Conservation (phyloP, 805 yeast species). For the Saccharomycopsis sp. region DNA sequence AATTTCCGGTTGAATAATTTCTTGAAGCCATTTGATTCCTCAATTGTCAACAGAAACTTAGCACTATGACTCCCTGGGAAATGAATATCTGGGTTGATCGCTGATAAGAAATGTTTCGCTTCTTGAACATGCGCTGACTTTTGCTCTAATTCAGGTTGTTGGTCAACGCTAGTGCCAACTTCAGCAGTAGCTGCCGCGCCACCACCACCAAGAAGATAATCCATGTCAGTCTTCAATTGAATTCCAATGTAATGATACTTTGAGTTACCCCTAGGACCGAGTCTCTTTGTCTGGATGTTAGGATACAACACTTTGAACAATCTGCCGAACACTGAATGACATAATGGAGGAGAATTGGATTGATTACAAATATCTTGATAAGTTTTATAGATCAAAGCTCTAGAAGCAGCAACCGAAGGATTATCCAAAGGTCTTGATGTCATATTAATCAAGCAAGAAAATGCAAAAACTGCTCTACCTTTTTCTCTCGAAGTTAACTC, state of each 20-base stretch:
- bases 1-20: not conserved
- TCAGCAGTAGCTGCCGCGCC: not conserved
- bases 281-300: slow-evolving; percentile 59
- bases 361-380: slow-evolving; percentile 36
- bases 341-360: slow-evolving; percentile 39
- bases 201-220: not conserved
- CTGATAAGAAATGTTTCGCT: not conserved
- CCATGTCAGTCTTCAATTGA: slow-evolving; percentile 22
- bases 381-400: slow-evolving; percentile 37
- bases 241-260: slow-evolving; percentile 84
- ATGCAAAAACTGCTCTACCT: slow-evolving; percentile 8
- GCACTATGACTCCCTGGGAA: not conserved
- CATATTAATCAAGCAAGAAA: slow-evolving; percentile 11
- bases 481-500: not conserved
- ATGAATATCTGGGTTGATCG: not conserved
- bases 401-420: slow-evolving; percentile 34
- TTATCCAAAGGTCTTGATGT: not conserved
- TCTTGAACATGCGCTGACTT: not conserved
- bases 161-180: not conserved
- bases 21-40: not conserved
- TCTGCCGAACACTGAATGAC: slow-evolving; percentile 77
- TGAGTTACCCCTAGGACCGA: slow-evolving; percentile 77
- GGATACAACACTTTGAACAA: slow-evolving; percentile 62
- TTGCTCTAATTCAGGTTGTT: not conserved
- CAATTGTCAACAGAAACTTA: not conserved